These are phyloP conservation scores for Bipolaris bicolor DNA, from an alignment of 2,329 filamentous ascomycete species.

Conservation along the genomic window DNA sequence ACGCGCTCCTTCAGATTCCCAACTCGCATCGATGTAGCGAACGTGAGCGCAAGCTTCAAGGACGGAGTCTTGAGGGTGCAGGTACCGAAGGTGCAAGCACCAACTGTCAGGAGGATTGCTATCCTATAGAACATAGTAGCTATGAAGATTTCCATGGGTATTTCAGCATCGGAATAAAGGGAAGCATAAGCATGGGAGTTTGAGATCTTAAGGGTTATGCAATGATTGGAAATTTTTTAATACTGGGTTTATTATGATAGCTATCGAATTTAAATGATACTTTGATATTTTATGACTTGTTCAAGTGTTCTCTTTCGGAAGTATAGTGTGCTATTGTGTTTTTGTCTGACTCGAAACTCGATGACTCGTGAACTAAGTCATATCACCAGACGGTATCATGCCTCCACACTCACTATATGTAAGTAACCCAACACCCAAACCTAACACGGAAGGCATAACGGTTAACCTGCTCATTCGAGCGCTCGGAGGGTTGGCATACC, in stretches of 20 bases:
- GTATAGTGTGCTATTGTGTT: too few relatives aligned
- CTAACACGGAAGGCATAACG: too few relatives aligned
- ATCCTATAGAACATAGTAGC: conserved; percentile 29
- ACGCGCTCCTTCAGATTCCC: conserved; percentile 73
- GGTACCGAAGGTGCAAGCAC: conserved; percentile 65
- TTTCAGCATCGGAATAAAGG: not conserved
- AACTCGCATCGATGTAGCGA: conserved; percentile 65
- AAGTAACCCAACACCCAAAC: too few relatives aligned
- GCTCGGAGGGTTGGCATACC: too few relatives aligned
- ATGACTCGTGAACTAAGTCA: too few relatives aligned
- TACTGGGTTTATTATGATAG: not conserved
- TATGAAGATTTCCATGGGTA: not conserved
- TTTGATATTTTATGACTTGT: too few relatives aligned
- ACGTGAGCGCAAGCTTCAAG: conserved; percentile 66
- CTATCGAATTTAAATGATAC: not conserved
- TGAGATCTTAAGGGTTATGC: not conserved
- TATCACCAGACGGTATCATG: too few relatives aligned
- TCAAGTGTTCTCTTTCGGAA: too few relatives aligned
- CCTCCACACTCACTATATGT: too few relatives aligned
- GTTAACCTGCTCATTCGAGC: too few relatives aligned
- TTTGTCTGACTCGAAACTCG: too few relatives aligned
- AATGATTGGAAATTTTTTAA: not conserved
- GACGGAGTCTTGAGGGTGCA: conserved; percentile 69
- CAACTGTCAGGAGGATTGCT: conserved; percentile 33
- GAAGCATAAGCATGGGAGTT: not conserved